A percentile compares a stretch with the other conserved stretches of the same genome.
These are phyloP conservation scores for Selenicereus undatus DNA, from an alignment of 148 eudicot species.

Conservation along the genomic window DNA sequence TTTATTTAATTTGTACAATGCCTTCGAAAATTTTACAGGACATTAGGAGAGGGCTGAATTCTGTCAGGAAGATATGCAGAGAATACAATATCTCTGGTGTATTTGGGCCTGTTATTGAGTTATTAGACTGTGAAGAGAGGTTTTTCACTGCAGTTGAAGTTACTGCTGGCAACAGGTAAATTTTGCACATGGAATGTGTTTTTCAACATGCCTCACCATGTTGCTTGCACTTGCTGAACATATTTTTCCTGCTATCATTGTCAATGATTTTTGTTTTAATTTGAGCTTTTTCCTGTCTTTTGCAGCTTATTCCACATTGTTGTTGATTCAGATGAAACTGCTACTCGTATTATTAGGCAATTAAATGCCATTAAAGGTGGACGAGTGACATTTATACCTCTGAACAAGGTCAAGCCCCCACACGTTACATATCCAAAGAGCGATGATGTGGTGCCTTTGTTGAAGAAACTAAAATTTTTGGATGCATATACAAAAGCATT, in stretches of 20 bases:
- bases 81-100: conserved; percentile 59
- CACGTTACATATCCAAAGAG: conserved; percentile 65
- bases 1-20: neutral
- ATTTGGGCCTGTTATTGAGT: conserved; percentile 81
- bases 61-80: conserved; percentile 63
- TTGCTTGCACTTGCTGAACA: neutral
- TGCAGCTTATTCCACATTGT: conserved; percentile 97
- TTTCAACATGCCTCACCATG: neutral
- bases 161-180: conserved; percentile 96
- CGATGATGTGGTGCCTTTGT: conserved; percentile 76
- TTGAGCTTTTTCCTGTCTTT: neutral
- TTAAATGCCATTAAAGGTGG: conserved; percentile 82
- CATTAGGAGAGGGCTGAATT: conserved; percentile 82
- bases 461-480: conserved; percentile 60
- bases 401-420: conserved; percentile 90
- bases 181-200: conserved; percentile 6
- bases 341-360: conserved; percentile 71
- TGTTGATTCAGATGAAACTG: conserved; percentile 84
- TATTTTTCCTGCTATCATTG: neutral
- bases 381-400: conserved; percentile 91
- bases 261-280: neutral
- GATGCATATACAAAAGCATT: conserved; percentile 56
- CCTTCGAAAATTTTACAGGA: conserved; percentile 52
- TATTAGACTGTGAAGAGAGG: conserved; percentile 88
- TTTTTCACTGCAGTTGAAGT: conserved; percentile 99